Evolutionary conservation across 1,284 basidiomycete genomes (phyloP), one percentile per base, ranked within the genome.

Genomic region (Exobasidium cylindrosporum): DNA sequence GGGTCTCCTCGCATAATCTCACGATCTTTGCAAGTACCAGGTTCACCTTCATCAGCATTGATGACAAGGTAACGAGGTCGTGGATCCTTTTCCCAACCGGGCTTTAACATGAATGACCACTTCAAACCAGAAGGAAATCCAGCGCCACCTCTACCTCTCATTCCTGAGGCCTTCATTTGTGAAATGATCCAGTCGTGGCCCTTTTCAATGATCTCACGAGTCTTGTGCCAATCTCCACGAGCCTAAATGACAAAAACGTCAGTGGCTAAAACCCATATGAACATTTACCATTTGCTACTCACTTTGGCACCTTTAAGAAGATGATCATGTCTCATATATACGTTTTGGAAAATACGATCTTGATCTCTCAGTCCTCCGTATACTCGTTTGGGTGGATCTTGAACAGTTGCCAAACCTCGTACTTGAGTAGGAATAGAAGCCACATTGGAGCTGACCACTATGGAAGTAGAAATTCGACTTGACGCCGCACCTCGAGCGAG

Each of bases 21-120:
- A 54, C 95, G 89, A 82, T 97, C 95, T 83, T 97, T 98, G 86
- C 95, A 97, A 1, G 96, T 98, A 31, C 95, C 95, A 0, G 95
- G 96, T 82, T 98, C 95, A 65, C 95, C 95, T 83, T 98, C 95
- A 79, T 97, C 95, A 46, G 95, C 95, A 81, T 98, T 97, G 78
- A 98, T 91, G 65, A 97, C 95, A 17, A 97, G 87, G 81, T 97
- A 97, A 50, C 95, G 88, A 17, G 94, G 94, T 62, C 92, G 85
- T 64, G 86, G 86, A 80, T 97, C 95, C 79, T 92, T 90, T 84
- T 98, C 88, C 94, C 95, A 97, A 47, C 89, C 89, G 30, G 94
- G 95, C 83, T 97, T 97, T 85, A 97, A 97, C 90, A 95, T 97
- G 82, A 97, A 97, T 80, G 73, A 77, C 95, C 95, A 98, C 82